Evolutionary conservation across 495 filamentous ascomycete genomes (phyloP), one percentile per base, ranked within the genome.

Genomic region (Neurospora sp.): DNA sequence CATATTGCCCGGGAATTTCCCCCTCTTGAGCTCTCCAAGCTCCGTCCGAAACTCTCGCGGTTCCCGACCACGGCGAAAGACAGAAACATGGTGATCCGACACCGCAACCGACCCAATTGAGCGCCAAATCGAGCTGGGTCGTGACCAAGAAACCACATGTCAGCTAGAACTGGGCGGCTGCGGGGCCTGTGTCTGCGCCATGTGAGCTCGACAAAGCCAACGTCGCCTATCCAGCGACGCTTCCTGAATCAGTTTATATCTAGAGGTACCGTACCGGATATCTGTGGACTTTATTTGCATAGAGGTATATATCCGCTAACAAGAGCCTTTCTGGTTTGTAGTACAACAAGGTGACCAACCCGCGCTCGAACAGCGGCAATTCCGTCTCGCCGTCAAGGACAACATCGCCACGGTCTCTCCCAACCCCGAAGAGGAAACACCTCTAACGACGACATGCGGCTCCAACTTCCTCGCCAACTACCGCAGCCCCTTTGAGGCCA

Each of bases 401-500:
- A 97, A 97, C 79, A 97, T 97, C 74, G 90, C 90, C 76, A 94
- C 92, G 0, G 45, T 72, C 8, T 69, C 78, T 0, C 80, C 81
- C 41, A 83, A 86, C 20, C 27, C 53, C 27, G 53, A 35, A 35
- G 27, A 65, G 22, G 53, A 65, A 17, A 65, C 53, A 1, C 53
- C 53, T 65, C 80, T 90, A 20, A 87, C 90, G 3, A 97, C 94
- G 40, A 95, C 94, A 79, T 95, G 93, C 81, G 92, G 88, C 70
- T 97, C 94, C 35, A 81, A 82, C n/a, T 89, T 92, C 70, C 85
- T 97, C n/a, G 76, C 88, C n/a, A 81, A 82, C 70, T 91, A 91
- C 81, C 79, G 76, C 65, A 92, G 89, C 73, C 96, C 96, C 27
- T 96, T 92, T 81, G 88, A 93, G 79, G 94, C 96, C 8, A 95